A percentile compares a stretch with the other conserved stretches of the same genome.
Conservation (phyloP, 2,329 filamentous ascomycete genomes). For the Pestalotiopsis sp. region DNA sequence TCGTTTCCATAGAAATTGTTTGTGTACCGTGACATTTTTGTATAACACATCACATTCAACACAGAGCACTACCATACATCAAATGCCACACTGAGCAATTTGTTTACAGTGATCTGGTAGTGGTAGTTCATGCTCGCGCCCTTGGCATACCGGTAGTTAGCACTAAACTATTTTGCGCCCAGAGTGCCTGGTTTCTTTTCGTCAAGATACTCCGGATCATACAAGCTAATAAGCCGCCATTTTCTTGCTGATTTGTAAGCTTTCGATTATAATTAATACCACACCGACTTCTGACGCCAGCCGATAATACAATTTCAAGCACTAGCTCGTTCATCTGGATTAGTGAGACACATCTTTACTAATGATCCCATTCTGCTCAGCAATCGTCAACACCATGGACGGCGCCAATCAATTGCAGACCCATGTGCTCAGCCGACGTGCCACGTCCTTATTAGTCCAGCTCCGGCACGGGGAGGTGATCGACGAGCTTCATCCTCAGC, state of each 20-base stretch:
- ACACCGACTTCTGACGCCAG: not conserved
- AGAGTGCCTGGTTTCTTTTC: not conserved
- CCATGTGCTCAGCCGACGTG: too few species aligned
- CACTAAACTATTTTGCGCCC: too few species aligned
- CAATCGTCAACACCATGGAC: not conserved
- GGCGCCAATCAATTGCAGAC: not conserved
- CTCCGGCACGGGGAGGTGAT: slow-evolving; percentile 77
- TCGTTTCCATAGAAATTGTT: too few species aligned
- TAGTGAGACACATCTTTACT: not conserved
- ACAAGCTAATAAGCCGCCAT: not conserved
- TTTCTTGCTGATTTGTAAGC: not conserved
- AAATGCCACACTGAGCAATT: too few species aligned
- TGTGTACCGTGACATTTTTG: too few species aligned
- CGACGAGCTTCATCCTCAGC: slow-evolving; percentile 69
- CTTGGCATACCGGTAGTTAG: too few species aligned
- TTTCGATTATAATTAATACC: not conserved
- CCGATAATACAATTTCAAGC: not conserved
- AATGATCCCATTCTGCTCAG: not conserved
- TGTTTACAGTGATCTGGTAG: too few species aligned
- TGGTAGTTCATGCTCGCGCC: too few species aligned
- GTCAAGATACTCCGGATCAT: not conserved
- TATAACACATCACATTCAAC: too few species aligned
- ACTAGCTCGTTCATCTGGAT: not conserved
- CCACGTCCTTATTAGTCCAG: slow-evolving; percentile 38
- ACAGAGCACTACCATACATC: too few species aligned